These are phyloP conservation scores for Alternaria arbusti DNA, from an alignment of 2,329 filamentous ascomycete species.

Conservation along the genomic window DNA sequence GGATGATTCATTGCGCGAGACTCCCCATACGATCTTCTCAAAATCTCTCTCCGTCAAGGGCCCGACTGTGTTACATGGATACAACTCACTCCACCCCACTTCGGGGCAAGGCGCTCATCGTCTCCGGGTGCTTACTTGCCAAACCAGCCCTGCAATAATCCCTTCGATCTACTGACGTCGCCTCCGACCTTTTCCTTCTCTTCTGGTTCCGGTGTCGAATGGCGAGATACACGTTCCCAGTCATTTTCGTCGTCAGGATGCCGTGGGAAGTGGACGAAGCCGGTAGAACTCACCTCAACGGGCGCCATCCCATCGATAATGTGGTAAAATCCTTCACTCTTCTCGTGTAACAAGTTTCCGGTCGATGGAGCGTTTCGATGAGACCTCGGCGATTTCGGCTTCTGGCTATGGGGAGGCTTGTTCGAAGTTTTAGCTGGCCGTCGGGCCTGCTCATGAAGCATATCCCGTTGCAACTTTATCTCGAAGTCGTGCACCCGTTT, in stretches of 20 bases:
- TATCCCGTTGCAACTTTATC: not conserved
- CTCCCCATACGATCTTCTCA: not conserved
- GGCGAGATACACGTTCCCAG: not conserved
- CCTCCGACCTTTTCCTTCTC: not conserved
- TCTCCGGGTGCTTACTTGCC: not conserved
- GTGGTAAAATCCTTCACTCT: not conserved
- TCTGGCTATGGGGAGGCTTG: not conserved
- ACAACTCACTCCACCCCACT: not conserved
- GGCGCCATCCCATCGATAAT: not conserved
- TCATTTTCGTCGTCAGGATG: not conserved
- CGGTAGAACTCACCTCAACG: not conserved
- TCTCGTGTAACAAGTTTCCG: not conserved
- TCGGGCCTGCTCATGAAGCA: not conserved
- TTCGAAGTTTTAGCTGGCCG: not conserved
- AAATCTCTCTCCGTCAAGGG: not conserved
- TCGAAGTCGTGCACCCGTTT: not conserved
- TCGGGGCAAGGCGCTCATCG: not conserved
- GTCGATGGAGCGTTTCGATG: not conserved
- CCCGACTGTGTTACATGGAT: too few relatives aligned
- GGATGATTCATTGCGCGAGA: not conserved
- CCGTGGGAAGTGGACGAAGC: not conserved
- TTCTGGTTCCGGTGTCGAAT: not conserved
- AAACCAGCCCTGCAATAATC: not conserved
- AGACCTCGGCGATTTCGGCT: not conserved
- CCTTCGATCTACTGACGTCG: not conserved